Evolutionary conservation across 257 asterid species (phyloP).

Genomic region (Coffea canephora): DNA sequence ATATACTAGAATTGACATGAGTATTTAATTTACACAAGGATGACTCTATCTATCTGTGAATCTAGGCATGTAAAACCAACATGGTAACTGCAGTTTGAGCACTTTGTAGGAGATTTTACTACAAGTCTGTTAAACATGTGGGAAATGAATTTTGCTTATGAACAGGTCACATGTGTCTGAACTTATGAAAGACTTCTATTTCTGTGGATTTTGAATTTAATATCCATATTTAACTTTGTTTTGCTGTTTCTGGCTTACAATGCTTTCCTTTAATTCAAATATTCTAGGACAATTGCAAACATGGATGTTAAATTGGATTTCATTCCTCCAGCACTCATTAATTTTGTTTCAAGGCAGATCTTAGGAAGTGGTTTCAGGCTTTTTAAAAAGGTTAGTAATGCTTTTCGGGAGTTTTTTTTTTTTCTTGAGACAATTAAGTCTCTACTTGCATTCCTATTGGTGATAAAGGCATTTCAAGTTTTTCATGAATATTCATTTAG

Average conservation of each 20-base stretch:
- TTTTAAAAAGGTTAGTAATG: slow-evolving; percentile 60
- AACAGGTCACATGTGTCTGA: background rate
- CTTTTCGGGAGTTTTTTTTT: background rate
- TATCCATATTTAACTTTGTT: background rate
- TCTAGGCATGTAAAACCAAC: background rate
- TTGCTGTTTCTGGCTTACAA: background rate
- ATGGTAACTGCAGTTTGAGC: background rate
- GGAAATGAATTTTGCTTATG: background rate
- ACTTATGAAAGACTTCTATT: background rate
- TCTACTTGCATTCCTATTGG: background rate
- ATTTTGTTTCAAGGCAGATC: slow-evolving; percentile 86
- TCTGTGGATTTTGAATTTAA: too few relatives aligned
- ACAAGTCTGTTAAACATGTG: background rate
- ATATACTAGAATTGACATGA: background rate
- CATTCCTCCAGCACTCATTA: slow-evolving; percentile 73
- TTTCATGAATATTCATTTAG: background rate
- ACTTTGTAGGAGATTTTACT: background rate
- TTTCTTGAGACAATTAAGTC: too few relatives aligned
- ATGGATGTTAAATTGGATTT: slow-evolving; percentile 77
- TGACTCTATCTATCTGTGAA: background rate
- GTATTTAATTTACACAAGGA: background rate
- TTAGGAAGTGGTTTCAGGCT: slow-evolving; percentile 91
- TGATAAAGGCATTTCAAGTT: background rate
- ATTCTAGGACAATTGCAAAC: slow-evolving; percentile 75
- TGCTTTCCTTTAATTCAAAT: background rate